Evolutionary conservation across 164 flowering plant species (phyloP), one percentile per base, ranked within the genome.

Genomic region (Nelumbo lutea): DNA sequence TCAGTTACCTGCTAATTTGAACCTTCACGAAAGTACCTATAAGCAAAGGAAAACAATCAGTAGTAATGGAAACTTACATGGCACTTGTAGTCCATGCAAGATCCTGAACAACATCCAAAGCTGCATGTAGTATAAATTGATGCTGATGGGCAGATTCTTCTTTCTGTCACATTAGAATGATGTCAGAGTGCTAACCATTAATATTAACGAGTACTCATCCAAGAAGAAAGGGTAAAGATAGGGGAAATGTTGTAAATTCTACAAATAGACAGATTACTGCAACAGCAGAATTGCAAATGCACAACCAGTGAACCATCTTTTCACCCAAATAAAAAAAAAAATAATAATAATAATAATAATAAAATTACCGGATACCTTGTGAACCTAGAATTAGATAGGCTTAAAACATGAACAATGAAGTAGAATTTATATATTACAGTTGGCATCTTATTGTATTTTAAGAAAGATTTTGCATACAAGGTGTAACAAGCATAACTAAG

Each of bases 51-150:
- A 44, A 41, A 64, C 13, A 52, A 46, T 6, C 2, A 45, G 59
- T 3, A 68, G 59, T 5, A 48, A 46, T 8, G 44, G 64, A 75
- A 67, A 62, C 91, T 81, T 74, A 92, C 97, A 92, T 92, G 46
- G 97, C 97, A 83, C 97, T 90, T 0, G 99, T 93, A 63, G 96
- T 89, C 99, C 99, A 95, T 50, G 99, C 97, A 66, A 88, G 86
- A 78, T 92, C 99, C 77, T 95, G 97, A 74, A 90, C 99, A 76
- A 95, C 82, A 82, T 95, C 99, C 79, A 92, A 80, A 42, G 99
- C 94, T 9, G 98, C 96, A 79, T 95, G 99, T 58, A 95, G 70
- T 71, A 93, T 84, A 68, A 96, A 95, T 78, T 95, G 99, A 78
- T 95, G 99, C 80, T 89, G 86, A 64, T 96, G 99, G 61, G 96